Percentiles rank a stretch among this genome's conserved stretches.
phyloP scores from a whole-genome alignment of 2,329 filamentous ascomycete species.

The Curvularia sp. region DNA sequence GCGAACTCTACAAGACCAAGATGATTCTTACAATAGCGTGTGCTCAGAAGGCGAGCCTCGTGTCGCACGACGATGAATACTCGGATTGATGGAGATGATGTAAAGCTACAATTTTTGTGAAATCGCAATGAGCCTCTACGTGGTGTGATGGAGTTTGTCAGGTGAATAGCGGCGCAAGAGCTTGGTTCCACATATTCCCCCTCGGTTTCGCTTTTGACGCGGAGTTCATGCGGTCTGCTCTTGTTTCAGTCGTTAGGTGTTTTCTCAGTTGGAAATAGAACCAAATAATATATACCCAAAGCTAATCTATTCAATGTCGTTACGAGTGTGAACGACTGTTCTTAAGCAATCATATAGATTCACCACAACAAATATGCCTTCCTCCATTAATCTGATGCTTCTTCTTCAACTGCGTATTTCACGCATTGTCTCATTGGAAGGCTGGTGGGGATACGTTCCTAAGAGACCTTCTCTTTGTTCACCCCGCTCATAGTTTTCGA shows the following conservation, averaged over 20 bases:
- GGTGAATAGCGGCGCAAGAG: background rate
- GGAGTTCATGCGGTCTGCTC: background rate
- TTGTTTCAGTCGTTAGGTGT: background rate
- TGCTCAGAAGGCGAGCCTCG: constrained; percentile 27
- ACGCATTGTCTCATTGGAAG: background rate
- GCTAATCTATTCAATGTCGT: background rate
- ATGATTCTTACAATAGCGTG: constrained; percentile 38
- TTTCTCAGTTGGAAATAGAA: background rate
- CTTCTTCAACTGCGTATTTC: background rate
- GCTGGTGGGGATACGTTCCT: no score
- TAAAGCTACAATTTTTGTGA: no score
- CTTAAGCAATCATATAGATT: background rate
- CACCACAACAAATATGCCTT: background rate
- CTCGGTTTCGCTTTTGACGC: no score
- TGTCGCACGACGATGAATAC: constrained; percentile 23
- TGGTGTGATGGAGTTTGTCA: background rate
- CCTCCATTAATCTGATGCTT: background rate
- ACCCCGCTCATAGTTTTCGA: background rate
- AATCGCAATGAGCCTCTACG: background rate
- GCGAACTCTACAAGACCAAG: constrained; percentile 35
- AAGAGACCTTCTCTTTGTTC: background rate
- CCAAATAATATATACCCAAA: background rate
- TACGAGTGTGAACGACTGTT: background rate
- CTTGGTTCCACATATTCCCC: background rate
- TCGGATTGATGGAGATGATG: constrained; percentile 17